A percentile compares a stretch with the other conserved stretches of the same genome.
These are phyloP conservation scores for Iberis amara DNA, from an alignment of 441 rosid genomes.

Conservation along the genomic window DNA sequence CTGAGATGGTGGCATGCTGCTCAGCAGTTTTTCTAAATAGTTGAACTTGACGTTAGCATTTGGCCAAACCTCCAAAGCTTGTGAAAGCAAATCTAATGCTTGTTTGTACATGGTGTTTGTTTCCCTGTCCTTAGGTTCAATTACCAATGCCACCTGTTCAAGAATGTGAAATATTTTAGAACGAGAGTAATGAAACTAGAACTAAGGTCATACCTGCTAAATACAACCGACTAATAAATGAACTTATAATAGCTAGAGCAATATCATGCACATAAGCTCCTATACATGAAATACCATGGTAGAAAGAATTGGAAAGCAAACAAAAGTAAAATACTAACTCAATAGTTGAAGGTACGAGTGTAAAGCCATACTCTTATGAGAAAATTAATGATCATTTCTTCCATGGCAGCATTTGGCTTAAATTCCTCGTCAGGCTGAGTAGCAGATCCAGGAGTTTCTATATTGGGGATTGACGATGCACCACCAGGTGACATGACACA, in stretches of 20 bases:
- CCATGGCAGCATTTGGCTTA: constrained; percentile 99
- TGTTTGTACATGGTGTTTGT: constrained; percentile 89
- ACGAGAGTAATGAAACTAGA: constrained; percentile 1
- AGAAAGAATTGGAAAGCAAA: constrained; percentile 4
- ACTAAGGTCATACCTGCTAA: background rate
- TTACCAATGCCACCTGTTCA: constrained; percentile 93
- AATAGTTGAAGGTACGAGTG: constrained; percentile 2
- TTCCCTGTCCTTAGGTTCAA: constrained; percentile 99
- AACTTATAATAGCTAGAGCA: constrained; percentile 16
- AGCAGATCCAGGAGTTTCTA: constrained; percentile 96
- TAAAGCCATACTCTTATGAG: constrained; percentile 79
- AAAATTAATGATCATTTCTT: constrained; percentile 99
- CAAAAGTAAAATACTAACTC: constrained; percentile 17
- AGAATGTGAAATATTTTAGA: constrained; percentile 8
- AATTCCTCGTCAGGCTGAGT: constrained; percentile 98
- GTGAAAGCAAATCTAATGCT: constrained; percentile 89
- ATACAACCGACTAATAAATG: constrained; percentile 16
- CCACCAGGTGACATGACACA: constrained; percentile 98
- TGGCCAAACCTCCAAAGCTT: constrained; percentile 99
- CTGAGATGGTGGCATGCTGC: constrained; percentile 90
- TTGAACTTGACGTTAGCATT: constrained; percentile 95
- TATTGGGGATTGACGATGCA: constrained; percentile 76
- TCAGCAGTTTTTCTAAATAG: constrained; percentile 84
- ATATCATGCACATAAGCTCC: constrained; percentile 7
- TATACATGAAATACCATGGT: constrained; percentile 20